These are phyloP conservation scores for Lecanicillium sp. DNA, from an alignment of 2,329 filamentous ascomycete species.

Conservation along the genomic window DNA sequence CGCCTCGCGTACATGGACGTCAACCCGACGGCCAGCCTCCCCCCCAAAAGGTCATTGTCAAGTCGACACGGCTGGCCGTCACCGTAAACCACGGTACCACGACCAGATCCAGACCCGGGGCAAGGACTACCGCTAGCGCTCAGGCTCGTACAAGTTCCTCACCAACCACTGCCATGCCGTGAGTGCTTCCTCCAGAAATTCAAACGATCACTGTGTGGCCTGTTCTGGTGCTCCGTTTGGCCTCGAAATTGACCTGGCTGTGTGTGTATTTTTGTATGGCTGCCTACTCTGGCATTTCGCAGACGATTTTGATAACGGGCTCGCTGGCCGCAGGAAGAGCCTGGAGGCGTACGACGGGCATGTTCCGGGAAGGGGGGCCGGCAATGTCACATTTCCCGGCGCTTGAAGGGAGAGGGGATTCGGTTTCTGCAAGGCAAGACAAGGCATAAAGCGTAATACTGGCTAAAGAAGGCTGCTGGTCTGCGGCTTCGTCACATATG, in stretches of 20 bases:
- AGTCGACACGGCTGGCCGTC: slow-evolving; percentile 13
- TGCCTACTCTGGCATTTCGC: background rate
- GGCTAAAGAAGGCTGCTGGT: too few species aligned
- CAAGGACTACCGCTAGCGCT: slow-evolving; percentile 13
- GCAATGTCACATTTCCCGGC: slow-evolving; percentile 12
- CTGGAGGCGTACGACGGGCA: slow-evolving; percentile 7
- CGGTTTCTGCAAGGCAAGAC: too few species aligned
- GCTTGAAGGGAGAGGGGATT: too few species aligned
- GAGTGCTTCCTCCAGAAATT: too few species aligned
- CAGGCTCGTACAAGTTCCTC: slow-evolving; percentile 7
- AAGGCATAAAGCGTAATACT: too few species aligned
- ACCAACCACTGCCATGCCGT: slow-evolving; percentile 12
- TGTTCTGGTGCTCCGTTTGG: background rate
- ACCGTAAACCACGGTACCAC: slow-evolving; percentile 13
- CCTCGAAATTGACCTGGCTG: too few species aligned
- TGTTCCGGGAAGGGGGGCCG: slow-evolving; percentile 10
- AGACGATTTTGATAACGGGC: slow-evolving; percentile 13
- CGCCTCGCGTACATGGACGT: slow-evolving; percentile 13
- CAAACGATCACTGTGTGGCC: too few species aligned
- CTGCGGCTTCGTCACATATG: too few species aligned
- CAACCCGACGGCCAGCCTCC: slow-evolving; percentile 6
- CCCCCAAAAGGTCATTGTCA: slow-evolving; percentile 11
- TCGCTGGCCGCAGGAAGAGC: slow-evolving; percentile 12
- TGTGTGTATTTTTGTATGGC: background rate
- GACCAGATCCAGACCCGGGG: slow-evolving; percentile 12